Base-by-base conservation (phyloP, 345 rosid genomes). In the Camelina laxa region DNA sequence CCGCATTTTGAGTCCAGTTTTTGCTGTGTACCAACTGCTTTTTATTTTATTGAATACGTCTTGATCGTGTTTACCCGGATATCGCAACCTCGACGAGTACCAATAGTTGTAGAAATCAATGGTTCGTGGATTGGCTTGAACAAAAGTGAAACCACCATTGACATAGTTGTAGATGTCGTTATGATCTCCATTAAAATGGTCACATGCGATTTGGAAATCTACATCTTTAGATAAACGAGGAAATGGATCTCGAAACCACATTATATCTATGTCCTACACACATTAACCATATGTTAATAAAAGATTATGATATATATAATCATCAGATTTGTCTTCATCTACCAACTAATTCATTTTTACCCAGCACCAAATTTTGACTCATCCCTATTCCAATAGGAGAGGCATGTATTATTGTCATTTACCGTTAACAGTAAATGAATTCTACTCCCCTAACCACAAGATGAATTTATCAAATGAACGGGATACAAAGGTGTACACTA, bases 161-260 rank as follows among this genome's bases (percentile, higher is more conserved):
- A 87, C 90, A 0, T 1, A 1, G 50, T 89, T 92, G 0, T 44
- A 41, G 30, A 54, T 67, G 53, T 80, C 71, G 1, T 17, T 67
- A 2, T 90, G 45, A 22, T 81, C 53, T 19, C 91, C 93, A 58
- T 17, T 71, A 36, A 60, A 71, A 60, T 41, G 60, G 54, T 89
- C 97, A 24, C 95, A 89, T 1, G 96, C 90, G 19, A 89, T 89
- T 75, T 92, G 97, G 65, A 92, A 88, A 74, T 92, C 97, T 2
- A 79, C 83, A 15, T 80, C 67, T 3, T 66, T 56, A 27, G 80
- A 72, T 69, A 92, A 85, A 22, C 77, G 84, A 9, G 80, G 85
- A 66, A 92, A 92, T 22, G 96, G 97, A 71, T 87, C 80, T 66
- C 79, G 83, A 10, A 92, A 77, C 54, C 97, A 92, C 86, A 92